Percentiles rank a stretch among this genome's conserved stretches.
phyloP scores from a whole-genome alignment of 495 filamentous ascomycete genomes.

The Penicillium arizonense region DNA sequence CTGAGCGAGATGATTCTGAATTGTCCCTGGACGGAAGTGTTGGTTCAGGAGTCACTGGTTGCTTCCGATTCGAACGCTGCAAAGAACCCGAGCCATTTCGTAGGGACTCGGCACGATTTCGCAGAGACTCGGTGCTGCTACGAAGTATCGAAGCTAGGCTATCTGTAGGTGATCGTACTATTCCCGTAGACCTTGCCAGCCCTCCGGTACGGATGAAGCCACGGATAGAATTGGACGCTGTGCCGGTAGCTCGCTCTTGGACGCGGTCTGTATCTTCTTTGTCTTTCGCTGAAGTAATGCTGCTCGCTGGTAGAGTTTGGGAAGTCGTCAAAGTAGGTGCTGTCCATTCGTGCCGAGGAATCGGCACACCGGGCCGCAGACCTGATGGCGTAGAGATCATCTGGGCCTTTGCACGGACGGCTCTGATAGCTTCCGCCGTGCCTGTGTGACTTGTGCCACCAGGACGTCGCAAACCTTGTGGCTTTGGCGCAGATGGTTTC shows the following conservation, averaged over 20 bases:
- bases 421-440: conserved; percentile 32
- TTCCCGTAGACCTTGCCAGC: conserved; percentile 24
- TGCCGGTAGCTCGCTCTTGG: conserved; percentile 7
- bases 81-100: conserved; percentile 18
- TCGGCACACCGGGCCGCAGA: conserved; percentile 26
- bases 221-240: conserved; percentile 31
- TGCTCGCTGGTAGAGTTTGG: conserved; percentile 8
- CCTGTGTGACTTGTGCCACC: conserved; percentile 20
- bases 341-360: conserved; percentile 27
- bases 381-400: conserved; percentile 32
- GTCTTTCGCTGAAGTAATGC: conserved; percentile 4
- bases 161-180: conserved; percentile 32
- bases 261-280: conserved; percentile 1
- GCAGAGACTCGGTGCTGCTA: conserved; percentile 23
- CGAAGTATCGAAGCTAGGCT: conserved; percentile 24
- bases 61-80: conserved; percentile 11
- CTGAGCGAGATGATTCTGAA: conserved; percentile 25
- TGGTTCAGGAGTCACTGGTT: conserved; percentile 12
- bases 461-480: conserved; percentile 23
- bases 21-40: conserved; percentile 22
- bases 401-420: conserved; percentile 30
- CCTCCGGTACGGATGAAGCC: conserved; percentile 44
- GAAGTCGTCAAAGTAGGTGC: conserved; percentile 19
- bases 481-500: conserved; percentile 14
- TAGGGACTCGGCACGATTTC: conserved; percentile 20